These are phyloP conservation scores for Umbilicaria muhlenbergii DNA, from an alignment of 495 filamentous ascomycete species.

Conservation along the genomic window DNA sequence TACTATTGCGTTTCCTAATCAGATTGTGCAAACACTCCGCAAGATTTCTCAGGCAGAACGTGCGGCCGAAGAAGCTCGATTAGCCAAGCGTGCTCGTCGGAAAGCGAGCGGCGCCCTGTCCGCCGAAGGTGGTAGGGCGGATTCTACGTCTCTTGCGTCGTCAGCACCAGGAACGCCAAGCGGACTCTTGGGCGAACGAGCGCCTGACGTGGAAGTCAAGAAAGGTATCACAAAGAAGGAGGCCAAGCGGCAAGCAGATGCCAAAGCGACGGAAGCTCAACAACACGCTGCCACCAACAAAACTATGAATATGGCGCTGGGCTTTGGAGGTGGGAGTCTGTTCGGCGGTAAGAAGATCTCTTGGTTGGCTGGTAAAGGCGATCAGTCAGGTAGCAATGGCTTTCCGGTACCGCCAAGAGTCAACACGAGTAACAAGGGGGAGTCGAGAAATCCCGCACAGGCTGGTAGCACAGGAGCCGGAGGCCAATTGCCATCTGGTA, in stretches of 20 bases:
- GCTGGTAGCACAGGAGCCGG: background rate
- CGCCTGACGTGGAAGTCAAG: slow-evolving; percentile 31
- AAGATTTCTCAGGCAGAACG: slow-evolving; percentile 21
- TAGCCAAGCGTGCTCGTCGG: slow-evolving; percentile 32
- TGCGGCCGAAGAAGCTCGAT: slow-evolving; percentile 34
- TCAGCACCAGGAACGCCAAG: slow-evolving; percentile 26
- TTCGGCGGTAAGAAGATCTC: slow-evolving; percentile 16
- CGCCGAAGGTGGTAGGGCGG: slow-evolving; percentile 15
- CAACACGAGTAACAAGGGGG: slow-evolving; percentile 1
- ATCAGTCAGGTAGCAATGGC: slow-evolving; percentile 3
- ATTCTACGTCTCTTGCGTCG: slow-evolving; percentile 21
- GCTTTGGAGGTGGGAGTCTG: slow-evolving; percentile 4
- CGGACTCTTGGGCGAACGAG: slow-evolving; percentile 25
- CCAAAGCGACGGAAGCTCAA: slow-evolving; percentile 31
- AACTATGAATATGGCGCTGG: slow-evolving; percentile 15
- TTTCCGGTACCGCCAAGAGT: slow-evolving; percentile 5
- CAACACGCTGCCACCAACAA: slow-evolving; percentile 23
- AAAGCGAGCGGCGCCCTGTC: slow-evolving; percentile 27
- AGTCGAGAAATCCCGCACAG: background rate
- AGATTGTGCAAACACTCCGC: slow-evolving; percentile 15
- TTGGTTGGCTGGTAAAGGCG: slow-evolving; percentile 8
- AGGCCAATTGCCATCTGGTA: background rate
- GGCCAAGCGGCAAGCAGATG: slow-evolving; percentile 32
- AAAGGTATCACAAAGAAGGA: slow-evolving; percentile 42
- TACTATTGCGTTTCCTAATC: slow-evolving; percentile 15